phyloP scores from a whole-genome alignment of 805 yeast genomes.

The Wickerhamomyces queroliae region DNA sequence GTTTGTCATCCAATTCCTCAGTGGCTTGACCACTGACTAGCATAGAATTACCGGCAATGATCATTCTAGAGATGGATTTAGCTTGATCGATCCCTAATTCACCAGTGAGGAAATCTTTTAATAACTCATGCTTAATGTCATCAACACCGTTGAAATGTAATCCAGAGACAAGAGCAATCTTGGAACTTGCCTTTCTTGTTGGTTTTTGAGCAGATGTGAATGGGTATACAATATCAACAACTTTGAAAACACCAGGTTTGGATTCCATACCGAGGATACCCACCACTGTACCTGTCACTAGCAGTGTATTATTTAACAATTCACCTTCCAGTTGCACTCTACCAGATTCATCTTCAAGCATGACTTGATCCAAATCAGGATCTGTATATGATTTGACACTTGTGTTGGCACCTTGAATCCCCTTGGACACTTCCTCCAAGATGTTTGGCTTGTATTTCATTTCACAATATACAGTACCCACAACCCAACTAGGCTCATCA shows the following conservation, averaged over 20 bases:
- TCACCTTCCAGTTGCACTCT: conserved; percentile 68
- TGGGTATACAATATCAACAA: conserved; percentile 76
- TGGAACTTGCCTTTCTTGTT: conserved; percentile 19
- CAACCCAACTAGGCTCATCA: conserved; percentile 68
- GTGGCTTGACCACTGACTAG: conserved; percentile 15
- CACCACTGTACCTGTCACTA: conserved; percentile 87
- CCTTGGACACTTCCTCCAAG: conserved; percentile 68
- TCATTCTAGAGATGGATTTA: conserved; percentile 38
- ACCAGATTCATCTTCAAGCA: conserved; percentile 92
- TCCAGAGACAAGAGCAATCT: conserved; percentile 76
- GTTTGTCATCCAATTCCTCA: conserved; percentile 21
- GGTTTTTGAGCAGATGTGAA: conserved; percentile 48
- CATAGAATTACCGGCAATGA: conserved; percentile 73
- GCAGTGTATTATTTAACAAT: conserved; percentile 43
- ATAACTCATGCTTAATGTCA: conserved; percentile 43
- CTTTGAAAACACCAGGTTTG: conserved; percentile 76
- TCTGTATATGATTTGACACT: conserved; percentile 43
- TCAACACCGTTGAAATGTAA: conserved; percentile 47
- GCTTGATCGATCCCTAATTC: conserved; percentile 41
- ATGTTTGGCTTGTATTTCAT: conserved; percentile 83
- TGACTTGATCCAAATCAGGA: conserved; percentile 50
- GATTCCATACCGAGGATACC: conserved; percentile 86
- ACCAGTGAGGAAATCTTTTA: conserved; percentile 70
- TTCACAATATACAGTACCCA: conserved; percentile 84
- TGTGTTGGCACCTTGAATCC: conserved; percentile 35